Conservation (phyloP, 306 rosid genomes). For the Vicia faba region DNA sequence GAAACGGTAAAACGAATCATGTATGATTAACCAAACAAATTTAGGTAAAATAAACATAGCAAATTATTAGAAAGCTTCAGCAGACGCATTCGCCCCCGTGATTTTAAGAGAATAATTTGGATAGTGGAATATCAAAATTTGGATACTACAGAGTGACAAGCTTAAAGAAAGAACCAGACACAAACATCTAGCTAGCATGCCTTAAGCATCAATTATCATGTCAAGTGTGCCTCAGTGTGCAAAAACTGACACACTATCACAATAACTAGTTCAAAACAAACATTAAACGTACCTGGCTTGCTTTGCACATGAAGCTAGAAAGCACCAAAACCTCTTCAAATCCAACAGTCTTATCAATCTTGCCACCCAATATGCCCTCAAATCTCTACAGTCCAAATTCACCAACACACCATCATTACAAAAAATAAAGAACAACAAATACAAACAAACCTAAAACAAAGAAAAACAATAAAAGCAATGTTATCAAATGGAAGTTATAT, state of each 20-base stretch:
- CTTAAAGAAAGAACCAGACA: conserved; percentile 4
- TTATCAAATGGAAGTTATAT: not conserved
- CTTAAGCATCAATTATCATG: conserved; percentile 15
- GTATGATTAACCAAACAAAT: conserved; percentile 11
- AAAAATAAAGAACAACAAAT: not conserved
- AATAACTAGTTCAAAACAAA: conserved; percentile 21
- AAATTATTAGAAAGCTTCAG: conserved; percentile 7
- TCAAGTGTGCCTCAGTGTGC: not conserved
- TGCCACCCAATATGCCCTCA: conserved; percentile 87
- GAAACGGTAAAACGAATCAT: not conserved
- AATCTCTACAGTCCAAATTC: conserved; percentile 75
- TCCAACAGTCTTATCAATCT: conserved; percentile 87
- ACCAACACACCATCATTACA: conserved; percentile 35
- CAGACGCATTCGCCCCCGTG: not conserved
- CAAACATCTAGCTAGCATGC: not conserved
- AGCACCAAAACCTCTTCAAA: conserved; percentile 91
- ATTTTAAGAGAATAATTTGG: conserved; percentile 21
- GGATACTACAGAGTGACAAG: conserved; percentile 19
- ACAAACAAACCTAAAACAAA: conserved; percentile 6
- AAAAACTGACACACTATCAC: conserved; percentile 6
- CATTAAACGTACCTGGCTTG: conserved; percentile 70
- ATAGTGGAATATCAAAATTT: not conserved
- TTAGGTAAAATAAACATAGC: conserved; percentile 23
- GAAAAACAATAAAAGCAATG: not conserved
- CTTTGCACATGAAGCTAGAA: conserved; percentile 91